phyloP scores from a whole-genome alignment of 1,139 yeast genomes.

The Nakaseomyces kungkrabaensis region DNA sequence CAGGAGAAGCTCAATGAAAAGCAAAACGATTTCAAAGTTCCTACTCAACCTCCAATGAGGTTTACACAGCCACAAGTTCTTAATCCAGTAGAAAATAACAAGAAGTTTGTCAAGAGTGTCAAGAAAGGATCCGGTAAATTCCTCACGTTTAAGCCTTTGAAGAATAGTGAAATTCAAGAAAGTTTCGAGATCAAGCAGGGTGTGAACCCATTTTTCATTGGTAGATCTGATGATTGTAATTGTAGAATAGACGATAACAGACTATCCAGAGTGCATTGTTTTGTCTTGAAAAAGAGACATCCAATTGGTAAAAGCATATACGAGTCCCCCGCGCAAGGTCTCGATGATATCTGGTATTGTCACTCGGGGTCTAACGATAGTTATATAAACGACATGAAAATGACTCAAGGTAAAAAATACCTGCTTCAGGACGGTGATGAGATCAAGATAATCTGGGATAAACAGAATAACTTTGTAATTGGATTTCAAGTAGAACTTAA shows the following conservation, averaged over 20 bases:
- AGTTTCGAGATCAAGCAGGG: slow-evolving; percentile 56
- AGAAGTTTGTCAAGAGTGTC: slow-evolving; percentile 4
- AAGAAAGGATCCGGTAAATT: slow-evolving; percentile 39
- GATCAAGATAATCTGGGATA: slow-evolving; percentile 57
- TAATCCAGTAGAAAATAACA: slow-evolving; percentile 6
- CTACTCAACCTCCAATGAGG: slow-evolving; percentile 27
- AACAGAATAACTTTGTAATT: slow-evolving; percentile 39
- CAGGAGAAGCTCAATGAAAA: slow-evolving; percentile 11
- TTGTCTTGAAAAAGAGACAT: slow-evolving; percentile 51
- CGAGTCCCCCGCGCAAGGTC: slow-evolving; percentile 57
- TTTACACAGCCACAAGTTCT: slow-evolving; percentile 22
- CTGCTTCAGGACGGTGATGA: slow-evolving; percentile 55
- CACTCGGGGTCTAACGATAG: slow-evolving; percentile 79
- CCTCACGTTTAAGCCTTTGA: slow-evolving; percentile 38
- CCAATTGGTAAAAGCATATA: slow-evolving; percentile 45
- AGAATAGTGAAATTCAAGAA: slow-evolving; percentile 33
- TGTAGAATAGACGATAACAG: slow-evolving; percentile 57
- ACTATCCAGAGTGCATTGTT: slow-evolving; percentile 76
- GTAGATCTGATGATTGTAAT: slow-evolving; percentile 54
- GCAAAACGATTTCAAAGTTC: slow-evolving; percentile 28
- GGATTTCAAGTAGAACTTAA: slow-evolving; percentile 43
- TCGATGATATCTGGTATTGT: slow-evolving; percentile 71
- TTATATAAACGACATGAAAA: slow-evolving; percentile 46
- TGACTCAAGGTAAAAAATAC: slow-evolving; percentile 56
- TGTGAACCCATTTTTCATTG: slow-evolving; percentile 51